Percentiles rank a stretch among this genome's conserved stretches.
phyloP scores from a whole-genome alignment of 768 basidiomycete genomes.

The Agaricus subrufescens region DNA sequence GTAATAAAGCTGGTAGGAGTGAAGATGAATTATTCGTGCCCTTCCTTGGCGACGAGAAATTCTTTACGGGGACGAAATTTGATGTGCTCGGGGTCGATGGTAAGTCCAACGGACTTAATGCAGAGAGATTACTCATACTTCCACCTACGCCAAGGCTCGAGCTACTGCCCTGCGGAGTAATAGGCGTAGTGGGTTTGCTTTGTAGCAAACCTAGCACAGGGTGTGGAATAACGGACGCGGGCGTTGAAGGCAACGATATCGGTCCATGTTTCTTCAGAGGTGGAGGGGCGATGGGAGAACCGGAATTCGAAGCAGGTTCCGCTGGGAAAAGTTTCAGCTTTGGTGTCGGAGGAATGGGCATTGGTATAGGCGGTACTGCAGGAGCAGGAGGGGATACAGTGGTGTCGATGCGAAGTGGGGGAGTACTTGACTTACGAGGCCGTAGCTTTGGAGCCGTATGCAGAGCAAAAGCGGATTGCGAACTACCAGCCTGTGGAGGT shows the following conservation, averaged over 20 bases:
- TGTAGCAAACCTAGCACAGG: constrained; percentile 29
- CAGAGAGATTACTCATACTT: constrained; percentile 17
- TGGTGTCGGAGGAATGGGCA: constrained; percentile 14
- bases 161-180: constrained; percentile 4
- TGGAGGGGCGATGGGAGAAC: constrained; percentile 33
- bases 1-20: constrained; percentile 3
- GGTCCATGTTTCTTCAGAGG: constrained; percentile 32
- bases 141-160: background rate
- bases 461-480: background rate
- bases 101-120: constrained; percentile 40
- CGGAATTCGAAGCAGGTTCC: background rate
- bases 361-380: constrained; percentile 12
- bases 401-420: constrained; percentile 34
- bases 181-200: constrained; percentile 16
- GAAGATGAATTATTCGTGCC: constrained; percentile 12
- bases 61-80: constrained; percentile 16
- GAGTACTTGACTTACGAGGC: constrained; percentile 16
- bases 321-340: background rate
- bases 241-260: constrained; percentile 45
- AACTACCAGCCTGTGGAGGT: background rate
- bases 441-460: constrained; percentile 7
- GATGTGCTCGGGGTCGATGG: constrained; percentile 27
- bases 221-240: constrained; percentile 29
- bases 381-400: constrained; percentile 6
- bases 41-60: constrained; percentile 22